Conservation (phyloP, 75 land plant species). For the Cryptomeria japonica region DNA sequence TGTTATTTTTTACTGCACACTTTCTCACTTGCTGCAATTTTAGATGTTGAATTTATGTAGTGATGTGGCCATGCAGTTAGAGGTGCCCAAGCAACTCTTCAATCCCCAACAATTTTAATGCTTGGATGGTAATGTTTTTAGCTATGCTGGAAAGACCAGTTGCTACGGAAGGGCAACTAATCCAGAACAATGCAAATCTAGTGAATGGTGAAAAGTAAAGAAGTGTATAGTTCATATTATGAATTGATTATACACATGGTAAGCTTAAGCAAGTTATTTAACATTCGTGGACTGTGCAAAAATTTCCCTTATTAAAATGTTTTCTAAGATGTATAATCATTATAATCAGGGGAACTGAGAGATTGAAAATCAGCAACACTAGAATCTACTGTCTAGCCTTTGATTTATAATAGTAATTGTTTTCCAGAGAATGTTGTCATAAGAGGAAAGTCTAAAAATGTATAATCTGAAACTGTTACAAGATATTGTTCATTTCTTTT, state of each 20-base stretch:
- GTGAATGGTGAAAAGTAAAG: slow-evolving; percentile 99
- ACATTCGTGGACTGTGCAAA: background rate
- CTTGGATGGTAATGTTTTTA: slow-evolving; percentile 88
- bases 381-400: background rate
- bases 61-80: slow-evolving; percentile 47
- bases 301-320: background rate
- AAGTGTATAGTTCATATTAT: slow-evolving; percentile 93
- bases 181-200: slow-evolving; percentile 75
- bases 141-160: slow-evolving; percentile 88
- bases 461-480: background rate
- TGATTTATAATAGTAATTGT: background rate
- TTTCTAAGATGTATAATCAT: background rate
- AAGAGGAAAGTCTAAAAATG: background rate
- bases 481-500: background rate
- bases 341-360: background rate
- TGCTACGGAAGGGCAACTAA: slow-evolving; percentile 88
- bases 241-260: slow-evolving; percentile 83
- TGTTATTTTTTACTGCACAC: background rate
- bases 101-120: slow-evolving; percentile 74
- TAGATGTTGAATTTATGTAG: background rate
- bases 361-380: background rate
- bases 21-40: background rate
- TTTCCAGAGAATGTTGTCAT: background rate
- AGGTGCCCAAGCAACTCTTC: slow-evolving; percentile 82
- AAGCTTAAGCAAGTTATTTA: background rate